Conservation (phyloP, 176 grass and related monocot genomes). For the Zizania latifolia region DNA sequence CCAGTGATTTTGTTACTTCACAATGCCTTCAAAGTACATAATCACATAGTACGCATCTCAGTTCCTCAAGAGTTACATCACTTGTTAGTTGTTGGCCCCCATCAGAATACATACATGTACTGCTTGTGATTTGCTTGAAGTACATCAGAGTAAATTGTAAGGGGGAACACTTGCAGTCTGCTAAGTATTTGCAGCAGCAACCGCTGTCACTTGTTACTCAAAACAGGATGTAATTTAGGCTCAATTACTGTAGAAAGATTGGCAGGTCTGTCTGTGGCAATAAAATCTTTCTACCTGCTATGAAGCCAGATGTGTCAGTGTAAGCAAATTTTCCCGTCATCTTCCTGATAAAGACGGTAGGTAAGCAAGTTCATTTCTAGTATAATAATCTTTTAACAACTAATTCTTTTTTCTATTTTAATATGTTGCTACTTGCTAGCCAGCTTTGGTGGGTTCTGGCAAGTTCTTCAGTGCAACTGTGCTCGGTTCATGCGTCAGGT, state of each 20-base stretch:
- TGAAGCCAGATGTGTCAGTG: not conserved
- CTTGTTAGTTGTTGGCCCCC: not conserved
- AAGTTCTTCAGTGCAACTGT: constrained; percentile 30
- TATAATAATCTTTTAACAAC: not conserved
- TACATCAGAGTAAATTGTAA: constrained; percentile 10
- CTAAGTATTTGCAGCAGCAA: not conserved
- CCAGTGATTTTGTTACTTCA: constrained; percentile 22
- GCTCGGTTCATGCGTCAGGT: constrained; percentile 1
- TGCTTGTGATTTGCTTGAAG: constrained; percentile 20
- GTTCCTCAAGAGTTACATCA: not conserved
- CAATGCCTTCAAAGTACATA: not conserved
- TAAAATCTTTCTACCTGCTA: not conserved
- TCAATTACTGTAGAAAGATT: not conserved
- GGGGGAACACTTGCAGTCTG: not conserved
- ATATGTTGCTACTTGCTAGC: constrained; percentile 3
- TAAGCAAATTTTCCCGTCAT: not conserved
- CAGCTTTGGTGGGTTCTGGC: constrained; percentile 35
- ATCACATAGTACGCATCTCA: not conserved
- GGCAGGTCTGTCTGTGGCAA: not conserved
- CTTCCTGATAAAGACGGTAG: not conserved
- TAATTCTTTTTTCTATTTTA: not conserved
- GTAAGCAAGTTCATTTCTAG: constrained; percentile 21
- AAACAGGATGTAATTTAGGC: not conserved
- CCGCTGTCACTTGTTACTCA: not conserved
- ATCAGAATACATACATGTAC: not conserved